A percentile compares a stretch with the other conserved stretches of the same genome.
Conservation (phyloP, 2,329 filamentous ascomycete genomes). For the Penicillium sp. region DNA sequence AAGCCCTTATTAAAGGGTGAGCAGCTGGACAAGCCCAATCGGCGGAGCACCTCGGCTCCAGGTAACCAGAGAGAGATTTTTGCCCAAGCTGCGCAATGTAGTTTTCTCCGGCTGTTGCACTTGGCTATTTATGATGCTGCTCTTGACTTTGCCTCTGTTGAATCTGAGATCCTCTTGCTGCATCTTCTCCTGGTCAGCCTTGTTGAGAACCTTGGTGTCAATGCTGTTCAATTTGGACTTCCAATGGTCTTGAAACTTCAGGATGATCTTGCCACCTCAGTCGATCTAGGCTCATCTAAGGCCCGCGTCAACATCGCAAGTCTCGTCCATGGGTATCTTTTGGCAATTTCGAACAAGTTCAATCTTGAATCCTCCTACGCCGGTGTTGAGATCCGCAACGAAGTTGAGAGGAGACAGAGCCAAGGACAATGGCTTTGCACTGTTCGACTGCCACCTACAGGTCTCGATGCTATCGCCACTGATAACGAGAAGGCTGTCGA, state of each 20-base stretch:
- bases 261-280: constrained; percentile 64
- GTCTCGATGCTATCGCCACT: constrained; percentile 61
- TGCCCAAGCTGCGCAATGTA: constrained; percentile 56
- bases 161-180: constrained; percentile 72
- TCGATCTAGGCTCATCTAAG: constrained; percentile 46
- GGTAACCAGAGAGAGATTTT: constrained; percentile 59
- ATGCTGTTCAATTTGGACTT: constrained; percentile 73
- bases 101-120: constrained; percentile 79
- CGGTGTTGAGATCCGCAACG: constrained; percentile 70
- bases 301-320: constrained; percentile 79
- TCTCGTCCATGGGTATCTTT: constrained; percentile 86
- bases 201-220: constrained; percentile 76
- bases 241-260: constrained; percentile 89
- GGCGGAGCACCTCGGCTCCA: constrained; percentile 68
- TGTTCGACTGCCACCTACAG: constrained; percentile 67
- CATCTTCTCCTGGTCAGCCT: constrained; percentile 75
- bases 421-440: constrained; percentile 77
- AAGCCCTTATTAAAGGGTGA: constrained; percentile 43
- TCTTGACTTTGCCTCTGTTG: constrained; percentile 68
- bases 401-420: constrained; percentile 71
- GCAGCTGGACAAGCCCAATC: constrained; percentile 44
- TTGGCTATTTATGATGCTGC: constrained; percentile 87
- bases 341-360: constrained; percentile 74
- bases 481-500: constrained; percentile 41
- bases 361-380: constrained; percentile 69